These are phyloP conservation scores for Trichophaea hybrida DNA, from an alignment of 2,329 filamentous ascomycete species.

Conservation along the genomic window DNA sequence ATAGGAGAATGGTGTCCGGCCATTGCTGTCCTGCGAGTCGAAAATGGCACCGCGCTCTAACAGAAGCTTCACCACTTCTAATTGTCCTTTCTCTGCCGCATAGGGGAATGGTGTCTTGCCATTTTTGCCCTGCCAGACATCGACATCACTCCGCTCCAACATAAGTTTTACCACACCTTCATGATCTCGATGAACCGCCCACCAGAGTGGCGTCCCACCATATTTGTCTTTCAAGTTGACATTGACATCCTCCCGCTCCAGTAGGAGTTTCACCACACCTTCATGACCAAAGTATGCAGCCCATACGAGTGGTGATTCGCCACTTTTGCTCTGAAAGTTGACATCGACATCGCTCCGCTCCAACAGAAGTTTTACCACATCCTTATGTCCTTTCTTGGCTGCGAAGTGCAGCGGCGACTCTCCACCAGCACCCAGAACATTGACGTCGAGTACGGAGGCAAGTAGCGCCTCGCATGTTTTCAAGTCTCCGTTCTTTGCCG, in stretches of 20 bases:
- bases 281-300: constrained; percentile 9
- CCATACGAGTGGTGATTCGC: constrained; percentile 11
- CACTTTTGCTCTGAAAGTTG: constrained; percentile 8
- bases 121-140: constrained; percentile 1
- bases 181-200: constrained; percentile 8
- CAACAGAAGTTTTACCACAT: constrained; percentile 1
- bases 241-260: constrained; percentile 7
- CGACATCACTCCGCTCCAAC: constrained; percentile 7
- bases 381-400: background rate
- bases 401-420: background rate
- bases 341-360: constrained; percentile 6
- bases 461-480: background rate
- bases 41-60: background rate
- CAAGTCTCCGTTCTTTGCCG: background rate
- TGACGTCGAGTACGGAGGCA: background rate
- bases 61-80: background rate
- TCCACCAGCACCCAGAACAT: background rate
- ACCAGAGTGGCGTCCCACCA: constrained; percentile 13
- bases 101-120: background rate
- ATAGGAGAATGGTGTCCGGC: background rate
- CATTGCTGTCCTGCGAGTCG: background rate
- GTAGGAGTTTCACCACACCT: constrained; percentile 11
- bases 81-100: background rate
- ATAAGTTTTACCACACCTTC: constrained; percentile 11
- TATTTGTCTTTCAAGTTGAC: constrained; percentile 10